Evolutionary conservation across 2,329 filamentous ascomycete genomes (phyloP).

Genomic region (Geoglossum cookeanum): DNA sequence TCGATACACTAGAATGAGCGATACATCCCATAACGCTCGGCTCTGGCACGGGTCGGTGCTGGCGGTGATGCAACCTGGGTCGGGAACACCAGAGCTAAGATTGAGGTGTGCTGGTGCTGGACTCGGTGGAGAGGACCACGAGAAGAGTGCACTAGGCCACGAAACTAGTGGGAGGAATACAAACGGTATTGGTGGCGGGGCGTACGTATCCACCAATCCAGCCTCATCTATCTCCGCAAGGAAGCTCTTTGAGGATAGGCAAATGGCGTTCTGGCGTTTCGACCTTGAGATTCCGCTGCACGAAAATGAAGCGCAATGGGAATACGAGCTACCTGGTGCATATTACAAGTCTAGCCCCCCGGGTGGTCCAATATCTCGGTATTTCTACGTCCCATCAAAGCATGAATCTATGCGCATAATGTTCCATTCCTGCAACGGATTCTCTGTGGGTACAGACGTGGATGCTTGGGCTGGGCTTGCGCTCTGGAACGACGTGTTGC

Average conservation of each 20-base stretch:
- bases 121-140: slow-evolving; percentile 6
- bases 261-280: slow-evolving; percentile 41
- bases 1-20: slow-evolving; percentile 59
- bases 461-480: slow-evolving; percentile 41
- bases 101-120: slow-evolving; percentile 30
- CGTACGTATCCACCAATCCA: slow-evolving; percentile 17
- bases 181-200: slow-evolving; percentile 3
- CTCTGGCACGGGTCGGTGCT: slow-evolving; percentile 74
- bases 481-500: slow-evolving; percentile 45
- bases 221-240: slow-evolving; percentile 25
- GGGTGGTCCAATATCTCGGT: slow-evolving; percentile 21
- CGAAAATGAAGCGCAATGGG: slow-evolving; percentile 57
- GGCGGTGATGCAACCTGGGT: slow-evolving; percentile 58
- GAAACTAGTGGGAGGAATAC: slow-evolving; percentile 14
- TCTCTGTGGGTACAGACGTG: slow-evolving; percentile 45
- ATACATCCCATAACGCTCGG: slow-evolving; percentile 23
- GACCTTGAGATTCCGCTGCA: slow-evolving; percentile 42
- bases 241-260: slow-evolving; percentile 39
- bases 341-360: slow-evolving; percentile 22
- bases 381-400: slow-evolving; percentile 37
- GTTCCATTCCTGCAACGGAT: slow-evolving; percentile 52
- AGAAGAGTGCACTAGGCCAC: slow-evolving; percentile 11
- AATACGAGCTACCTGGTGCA: slow-evolving; percentile 45
- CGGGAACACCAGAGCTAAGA: slow-evolving; percentile 39
- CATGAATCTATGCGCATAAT: slow-evolving; percentile 49